Evolutionary conservation across 768 basidiomycete genomes (phyloP).

Genomic region (Lentinula detonsa): DNA sequence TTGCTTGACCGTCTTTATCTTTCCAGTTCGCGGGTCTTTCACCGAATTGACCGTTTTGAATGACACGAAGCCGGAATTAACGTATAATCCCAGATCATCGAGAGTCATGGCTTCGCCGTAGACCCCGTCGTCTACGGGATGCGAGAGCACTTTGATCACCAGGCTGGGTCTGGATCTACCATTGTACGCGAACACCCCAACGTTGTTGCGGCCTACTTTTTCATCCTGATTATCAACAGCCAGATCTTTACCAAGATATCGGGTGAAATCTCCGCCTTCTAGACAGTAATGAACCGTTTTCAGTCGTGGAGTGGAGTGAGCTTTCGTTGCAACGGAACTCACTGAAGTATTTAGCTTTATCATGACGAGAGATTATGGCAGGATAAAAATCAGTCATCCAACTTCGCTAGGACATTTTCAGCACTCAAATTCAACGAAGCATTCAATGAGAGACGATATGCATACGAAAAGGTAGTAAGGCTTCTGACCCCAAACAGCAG

Average conservation of each 20-base stretch:
- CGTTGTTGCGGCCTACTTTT: not conserved
- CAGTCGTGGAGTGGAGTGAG: no score
- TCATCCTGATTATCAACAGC: no score
- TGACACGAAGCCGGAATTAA: not conserved
- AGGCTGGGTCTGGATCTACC: not conserved
- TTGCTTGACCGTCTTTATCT: not conserved
- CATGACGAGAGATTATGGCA: not conserved
- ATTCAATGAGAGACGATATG: no score
- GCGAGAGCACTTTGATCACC: not conserved
- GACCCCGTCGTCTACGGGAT: not conserved
- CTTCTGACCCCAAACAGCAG: no score
- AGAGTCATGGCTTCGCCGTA: not conserved
- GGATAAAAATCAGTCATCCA: not conserved
- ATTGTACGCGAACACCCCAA: not conserved
- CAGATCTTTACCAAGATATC: not conserved
- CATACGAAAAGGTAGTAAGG: no score
- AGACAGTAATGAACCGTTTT: not conserved
- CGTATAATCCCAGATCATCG: not conserved
- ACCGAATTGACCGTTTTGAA: not conserved
- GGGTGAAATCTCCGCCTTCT: not conserved
- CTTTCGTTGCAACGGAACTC: not conserved
- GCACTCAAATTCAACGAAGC: not conserved
- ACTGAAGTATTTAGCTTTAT: not conserved
- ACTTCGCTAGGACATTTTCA: not conserved
- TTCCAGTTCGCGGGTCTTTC: not conserved